Conservation (phyloP, 2,329 filamentous ascomycete species). For the Emergomyces africanus region DNA sequence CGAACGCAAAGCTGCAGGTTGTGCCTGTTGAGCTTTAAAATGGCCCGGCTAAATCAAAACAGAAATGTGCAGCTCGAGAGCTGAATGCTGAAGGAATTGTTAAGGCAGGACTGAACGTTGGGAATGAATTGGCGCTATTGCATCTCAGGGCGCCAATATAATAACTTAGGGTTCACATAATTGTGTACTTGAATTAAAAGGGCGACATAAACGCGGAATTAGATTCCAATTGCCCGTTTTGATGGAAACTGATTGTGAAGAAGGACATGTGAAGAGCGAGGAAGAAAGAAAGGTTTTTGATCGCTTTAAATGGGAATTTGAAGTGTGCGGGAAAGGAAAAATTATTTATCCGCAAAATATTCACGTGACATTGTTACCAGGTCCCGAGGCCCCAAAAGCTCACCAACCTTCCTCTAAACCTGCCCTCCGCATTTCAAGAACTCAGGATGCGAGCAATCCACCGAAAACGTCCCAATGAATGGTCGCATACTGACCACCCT, state of each 20-base stretch:
- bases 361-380: no score
- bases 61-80: not conserved
- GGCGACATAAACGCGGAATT: not conserved
- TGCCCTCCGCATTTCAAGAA: not conserved
- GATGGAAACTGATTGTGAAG: not conserved
- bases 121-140: not conserved
- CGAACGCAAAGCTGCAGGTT: not conserved
- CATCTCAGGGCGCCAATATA: not conserved
- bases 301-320: not conserved
- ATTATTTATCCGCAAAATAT: not conserved
- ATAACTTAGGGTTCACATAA: not conserved
- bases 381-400: no score
- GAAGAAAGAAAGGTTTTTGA: not conserved
- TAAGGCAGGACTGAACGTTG: not conserved
- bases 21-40: no score
- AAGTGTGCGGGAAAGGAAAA: not conserved
- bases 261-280: not conserved
- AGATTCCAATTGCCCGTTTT: no score
- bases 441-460: conserved; percentile 6
- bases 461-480: not conserved
- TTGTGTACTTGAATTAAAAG: not conserved
- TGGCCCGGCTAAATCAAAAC: not conserved
- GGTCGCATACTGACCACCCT: not conserved
- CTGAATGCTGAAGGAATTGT: not conserved
- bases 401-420: not conserved